A percentile compares a stretch with the other conserved stretches of the same genome.
phyloP scores from a whole-genome alignment of 2,329 filamentous ascomycete genomes.

The Stachybotrys chartarum region DNA sequence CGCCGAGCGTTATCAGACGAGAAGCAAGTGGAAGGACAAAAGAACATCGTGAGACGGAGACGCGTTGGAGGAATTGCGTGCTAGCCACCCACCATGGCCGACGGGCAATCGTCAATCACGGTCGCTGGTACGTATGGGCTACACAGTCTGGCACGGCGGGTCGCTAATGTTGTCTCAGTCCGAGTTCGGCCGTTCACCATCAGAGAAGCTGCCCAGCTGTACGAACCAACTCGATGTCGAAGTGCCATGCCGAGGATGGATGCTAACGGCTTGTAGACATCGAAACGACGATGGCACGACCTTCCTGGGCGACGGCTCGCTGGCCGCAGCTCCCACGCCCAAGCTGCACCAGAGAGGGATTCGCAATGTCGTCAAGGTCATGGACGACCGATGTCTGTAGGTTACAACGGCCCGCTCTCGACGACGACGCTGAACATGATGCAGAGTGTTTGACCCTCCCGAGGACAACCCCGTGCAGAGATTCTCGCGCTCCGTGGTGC shows the following conservation, averaged over 20 bases:
- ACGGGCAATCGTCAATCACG: constrained; percentile 46
- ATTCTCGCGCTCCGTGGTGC: constrained; percentile 75
- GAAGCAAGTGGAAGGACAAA: neutral
- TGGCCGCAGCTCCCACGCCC: constrained; percentile 78
- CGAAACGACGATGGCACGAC: constrained; percentile 75
- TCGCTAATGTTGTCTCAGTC: constrained; percentile 37
- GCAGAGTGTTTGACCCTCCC: constrained; percentile 90
- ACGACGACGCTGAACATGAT: constrained; percentile 8
- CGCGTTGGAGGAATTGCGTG: neutral
- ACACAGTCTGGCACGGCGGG: neutral
- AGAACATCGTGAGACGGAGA: neutral
- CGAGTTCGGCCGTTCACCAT: constrained; percentile 72
- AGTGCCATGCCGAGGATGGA: neutral
- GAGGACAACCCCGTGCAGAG: constrained; percentile 89
- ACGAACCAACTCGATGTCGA: constrained; percentile 15
- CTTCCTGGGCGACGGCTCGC: constrained; percentile 93
- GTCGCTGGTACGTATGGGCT: constrained; percentile 41
- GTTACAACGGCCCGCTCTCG: constrained; percentile 24
- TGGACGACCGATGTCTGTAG: constrained; percentile 93
- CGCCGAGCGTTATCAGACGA: neutral
- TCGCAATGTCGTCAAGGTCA: constrained; percentile 86
- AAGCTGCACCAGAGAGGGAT: constrained; percentile 83
- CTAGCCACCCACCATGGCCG: constrained; percentile 11
- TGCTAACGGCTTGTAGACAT: constrained; percentile 32
- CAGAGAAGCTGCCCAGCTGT: constrained; percentile 89